A percentile compares a stretch with the other conserved stretches of the same genome.
Conservation (phyloP, 176 grass and related monocot genomes). For the Carex cristatella region DNA sequence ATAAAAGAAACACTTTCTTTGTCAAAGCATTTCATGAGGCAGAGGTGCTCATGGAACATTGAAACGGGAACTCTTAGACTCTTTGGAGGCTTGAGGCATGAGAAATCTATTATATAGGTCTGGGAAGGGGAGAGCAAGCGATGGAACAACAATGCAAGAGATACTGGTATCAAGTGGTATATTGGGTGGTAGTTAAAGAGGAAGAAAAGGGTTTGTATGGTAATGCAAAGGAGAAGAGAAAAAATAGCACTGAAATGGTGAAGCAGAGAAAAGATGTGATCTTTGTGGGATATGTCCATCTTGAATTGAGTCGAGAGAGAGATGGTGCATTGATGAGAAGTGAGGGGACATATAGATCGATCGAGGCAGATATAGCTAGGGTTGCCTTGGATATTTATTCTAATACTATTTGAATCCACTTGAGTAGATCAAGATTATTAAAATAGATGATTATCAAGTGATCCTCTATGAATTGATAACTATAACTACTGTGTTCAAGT, state of each 20-base stretch:
- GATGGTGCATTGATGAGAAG: neutral
- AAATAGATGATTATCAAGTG: no score
- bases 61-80: slow-evolving; percentile 39
- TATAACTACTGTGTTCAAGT: no score
- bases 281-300: slow-evolving; percentile 50
- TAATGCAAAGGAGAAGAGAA: slow-evolving; percentile 26
- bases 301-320: neutral
- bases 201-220: slow-evolving; percentile 34
- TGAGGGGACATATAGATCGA: neutral
- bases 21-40: slow-evolving; percentile 61
- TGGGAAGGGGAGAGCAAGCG: neutral
- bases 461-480: no score
- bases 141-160: slow-evolving; percentile 27
- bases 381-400: neutral
- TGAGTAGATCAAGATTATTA: no score
- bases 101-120: slow-evolving; percentile 49
- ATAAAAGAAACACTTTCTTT: slow-evolving; percentile 62
- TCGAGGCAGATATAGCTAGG: neutral
- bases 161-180: slow-evolving; percentile 35
- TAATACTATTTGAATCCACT: no score
- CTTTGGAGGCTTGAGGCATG: slow-evolving; percentile 51
- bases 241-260: neutral
- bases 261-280: slow-evolving; percentile 38
- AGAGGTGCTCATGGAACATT: slow-evolving; percentile 40
- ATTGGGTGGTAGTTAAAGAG: neutral